Conservation (phyloP, 1,284 basidiomycete genomes). For the Puccinia coronata region DNA sequence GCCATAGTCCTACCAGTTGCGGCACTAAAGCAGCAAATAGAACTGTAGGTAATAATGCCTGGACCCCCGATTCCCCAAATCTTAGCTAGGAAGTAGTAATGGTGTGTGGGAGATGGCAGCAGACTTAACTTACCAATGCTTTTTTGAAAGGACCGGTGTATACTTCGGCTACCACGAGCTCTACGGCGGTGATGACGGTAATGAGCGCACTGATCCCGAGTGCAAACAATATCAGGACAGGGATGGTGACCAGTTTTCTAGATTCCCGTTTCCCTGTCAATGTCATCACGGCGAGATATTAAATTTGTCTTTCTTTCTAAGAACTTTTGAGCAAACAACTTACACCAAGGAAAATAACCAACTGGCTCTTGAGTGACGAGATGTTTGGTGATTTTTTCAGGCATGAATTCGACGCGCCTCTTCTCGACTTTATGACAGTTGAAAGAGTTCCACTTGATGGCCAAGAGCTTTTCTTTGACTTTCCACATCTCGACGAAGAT, state of each 20-base stretch:
- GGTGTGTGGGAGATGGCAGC: background rate
- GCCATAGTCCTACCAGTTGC: slow-evolving; percentile 73
- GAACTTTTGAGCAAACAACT: background rate
- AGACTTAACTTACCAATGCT: slow-evolving; percentile 57
- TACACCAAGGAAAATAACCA: slow-evolving; percentile 50
- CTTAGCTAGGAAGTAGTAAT: background rate
- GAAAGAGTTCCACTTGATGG: slow-evolving; percentile 75
- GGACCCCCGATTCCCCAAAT: background rate
- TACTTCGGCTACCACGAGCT: slow-evolving; percentile 68
- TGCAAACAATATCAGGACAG: slow-evolving; percentile 37
- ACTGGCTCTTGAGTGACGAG: slow-evolving; percentile 52
- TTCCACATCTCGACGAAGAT: slow-evolving; percentile 88
- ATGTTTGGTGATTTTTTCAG: slow-evolving; percentile 52
- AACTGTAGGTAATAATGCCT: slow-evolving; percentile 74
- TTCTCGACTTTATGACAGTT: slow-evolving; percentile 76
- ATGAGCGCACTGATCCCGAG: slow-evolving; percentile 30
- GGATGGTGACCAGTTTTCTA: slow-evolving; percentile 33
- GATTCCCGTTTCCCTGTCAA: slow-evolving; percentile 43
- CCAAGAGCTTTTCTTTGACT: slow-evolving; percentile 74
- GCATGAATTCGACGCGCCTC: slow-evolving; percentile 68
- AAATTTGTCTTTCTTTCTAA: no score
- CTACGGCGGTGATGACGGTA: slow-evolving; percentile 42
- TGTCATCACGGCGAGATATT: no score
- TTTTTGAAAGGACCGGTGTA: slow-evolving; percentile 83
- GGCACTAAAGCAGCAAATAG: slow-evolving; percentile 82